Evolutionary conservation across 441 rosid species (phyloP), one percentile per base, ranked within the genome.

Genomic region (Heliophila coronopifolia): DNA sequence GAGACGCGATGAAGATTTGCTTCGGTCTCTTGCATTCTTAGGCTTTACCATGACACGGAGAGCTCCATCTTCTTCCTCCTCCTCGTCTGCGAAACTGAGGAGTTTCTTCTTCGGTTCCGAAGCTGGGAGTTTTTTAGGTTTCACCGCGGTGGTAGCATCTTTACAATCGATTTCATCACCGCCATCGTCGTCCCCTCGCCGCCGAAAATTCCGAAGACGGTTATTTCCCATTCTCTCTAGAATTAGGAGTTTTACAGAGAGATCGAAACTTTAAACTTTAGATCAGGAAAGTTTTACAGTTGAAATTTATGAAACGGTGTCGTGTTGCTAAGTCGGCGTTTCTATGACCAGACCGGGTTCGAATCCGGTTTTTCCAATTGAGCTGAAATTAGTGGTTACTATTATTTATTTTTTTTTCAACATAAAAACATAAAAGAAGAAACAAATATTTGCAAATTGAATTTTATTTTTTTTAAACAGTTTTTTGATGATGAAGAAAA

Each of bases 61-160:
- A 50, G 63, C 51, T 67, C 60, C 68, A 17, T 24, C 63, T 26
- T 59, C 72, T 45, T 76, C 79, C 11, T 76, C 78, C 12, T 59
- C 79, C 35, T 80, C 95, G 40, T 85, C 91, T 2, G 73, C 91
- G 47, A 85, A 82, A 57, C 88, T 85, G 9, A 85, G 86, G 5
- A 82, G 84, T 26, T 70, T 82, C 65, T 78, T 68, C 63, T 78
- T 68, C 19, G 73, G 52, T 1, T 54, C 57, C 12, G 53, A 9
- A 37, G 45, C 61, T 55, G 65, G 43, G 55, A 68, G 65, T 37
- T 76, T 81, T 43, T 71, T 77, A 12, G 89, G 91, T 52, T 83
- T 85, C 1, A 77, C 58, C 36, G 78, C 59, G 4, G 52, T 1
- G 16, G 55, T 1, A 18, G 66, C 11, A 22, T 52, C 37, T 8